Conservation (phyloP, 2,329 filamentous ascomycete species). For the Colletotrichum gloeosporioides region DNA sequence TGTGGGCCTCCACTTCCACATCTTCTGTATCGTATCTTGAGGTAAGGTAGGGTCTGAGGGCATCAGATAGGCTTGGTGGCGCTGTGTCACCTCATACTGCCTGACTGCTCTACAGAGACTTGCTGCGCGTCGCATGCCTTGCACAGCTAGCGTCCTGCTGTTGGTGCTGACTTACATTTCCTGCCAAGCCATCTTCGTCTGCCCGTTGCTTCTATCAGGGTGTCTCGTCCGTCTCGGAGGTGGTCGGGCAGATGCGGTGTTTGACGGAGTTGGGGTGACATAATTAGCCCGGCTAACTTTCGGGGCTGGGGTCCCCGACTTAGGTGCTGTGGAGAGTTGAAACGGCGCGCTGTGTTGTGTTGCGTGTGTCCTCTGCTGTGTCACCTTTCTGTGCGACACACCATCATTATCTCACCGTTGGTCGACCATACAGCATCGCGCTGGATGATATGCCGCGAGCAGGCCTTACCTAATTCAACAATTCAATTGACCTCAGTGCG, state of each 20-base stretch:
- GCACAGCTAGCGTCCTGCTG: not conserved
- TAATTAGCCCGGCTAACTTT: not conserved
- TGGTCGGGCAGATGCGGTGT: not conserved
- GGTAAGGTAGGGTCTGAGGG: not conserved
- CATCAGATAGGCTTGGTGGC: not conserved
- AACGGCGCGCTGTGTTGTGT: not conserved
- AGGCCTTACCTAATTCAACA: not conserved
- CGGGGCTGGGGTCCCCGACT: not conserved
- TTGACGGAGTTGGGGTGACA: not conserved
- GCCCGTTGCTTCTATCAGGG: not conserved
- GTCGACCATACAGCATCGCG: not conserved
- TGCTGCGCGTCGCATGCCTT: not conserved
- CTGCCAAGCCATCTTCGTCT: not conserved
- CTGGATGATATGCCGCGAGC: not conserved
- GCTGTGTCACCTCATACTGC: not conserved
- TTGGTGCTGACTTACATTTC: not conserved
- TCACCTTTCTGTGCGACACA: not conserved
- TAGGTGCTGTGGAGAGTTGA: not conserved
- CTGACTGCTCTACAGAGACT: not conserved
- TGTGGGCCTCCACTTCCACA: not conserved
- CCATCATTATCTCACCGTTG: not conserved
- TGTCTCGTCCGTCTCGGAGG: not conserved
- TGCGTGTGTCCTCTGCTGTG: not conserved
- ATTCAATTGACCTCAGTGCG: not conserved
- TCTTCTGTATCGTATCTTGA: not conserved